Conservation (phyloP, 208 protist species). For the Porcisia hertigi region DNA sequence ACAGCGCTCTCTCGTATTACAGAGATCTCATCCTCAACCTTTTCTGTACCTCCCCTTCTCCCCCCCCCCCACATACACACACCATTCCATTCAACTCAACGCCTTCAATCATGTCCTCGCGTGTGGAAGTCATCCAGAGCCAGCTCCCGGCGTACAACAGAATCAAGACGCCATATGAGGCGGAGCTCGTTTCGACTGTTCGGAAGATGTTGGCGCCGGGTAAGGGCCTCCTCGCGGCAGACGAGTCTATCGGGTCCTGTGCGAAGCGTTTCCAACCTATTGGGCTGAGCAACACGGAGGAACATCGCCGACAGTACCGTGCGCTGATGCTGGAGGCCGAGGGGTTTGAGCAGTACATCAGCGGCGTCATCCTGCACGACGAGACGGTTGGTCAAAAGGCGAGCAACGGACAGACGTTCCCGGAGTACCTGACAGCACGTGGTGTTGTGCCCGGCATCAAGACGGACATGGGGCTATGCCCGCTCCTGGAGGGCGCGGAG, state of each 20-base stretch:
- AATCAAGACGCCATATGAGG: constrained; percentile 78
- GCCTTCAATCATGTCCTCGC: constrained; percentile 41
- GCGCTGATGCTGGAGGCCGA: constrained; percentile 78
- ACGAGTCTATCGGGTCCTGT: constrained; percentile 93
- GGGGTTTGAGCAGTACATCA: constrained; percentile 93
- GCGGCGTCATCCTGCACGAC: constrained; percentile 97
- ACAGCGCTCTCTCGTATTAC: neutral
- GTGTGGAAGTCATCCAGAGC: constrained; percentile 75
- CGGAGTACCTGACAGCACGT: constrained; percentile 73
- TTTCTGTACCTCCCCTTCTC: neutral
- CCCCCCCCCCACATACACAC: neutral
- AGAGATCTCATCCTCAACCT: neutral
- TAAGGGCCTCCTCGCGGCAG: constrained; percentile 96
- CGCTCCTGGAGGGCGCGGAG: constrained; percentile 80
- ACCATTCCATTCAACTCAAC: neutral
- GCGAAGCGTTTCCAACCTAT: constrained; percentile 95
- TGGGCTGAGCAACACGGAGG: constrained; percentile 93
- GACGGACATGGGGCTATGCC: constrained; percentile 91
- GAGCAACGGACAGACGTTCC: constrained; percentile 88
- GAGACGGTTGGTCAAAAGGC: constrained; percentile 97
- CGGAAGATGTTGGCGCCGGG: constrained; percentile 83
- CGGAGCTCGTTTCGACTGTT: constrained; percentile 71
- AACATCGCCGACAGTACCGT: constrained; percentile 95
- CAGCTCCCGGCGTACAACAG: constrained; percentile 85
- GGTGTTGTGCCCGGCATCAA: constrained; percentile 97